Evolutionary conservation across 495 filamentous ascomycete species (phyloP), one percentile per base, ranked within the genome.

Genomic region (Talaromyces stipitatus): DNA sequence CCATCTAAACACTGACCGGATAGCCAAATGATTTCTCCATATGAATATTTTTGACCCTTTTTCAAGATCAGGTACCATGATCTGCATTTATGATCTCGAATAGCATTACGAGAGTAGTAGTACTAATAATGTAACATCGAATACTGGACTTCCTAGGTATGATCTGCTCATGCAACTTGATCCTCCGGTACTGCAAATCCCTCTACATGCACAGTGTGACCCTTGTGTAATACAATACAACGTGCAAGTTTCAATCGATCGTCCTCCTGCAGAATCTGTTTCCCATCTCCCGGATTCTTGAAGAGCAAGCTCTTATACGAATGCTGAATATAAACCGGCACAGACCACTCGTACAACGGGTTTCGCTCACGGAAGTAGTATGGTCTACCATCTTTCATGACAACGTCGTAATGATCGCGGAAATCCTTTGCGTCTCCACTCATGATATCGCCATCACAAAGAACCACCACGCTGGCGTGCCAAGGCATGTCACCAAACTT

Each of bases 401-500:
- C 58, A 2, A 75, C 62, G 2, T 77, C 72, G 50, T 75, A 64
- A 22, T 73, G 75, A 14, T 77, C 70, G 4, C 67, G 67, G 3
- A 73, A 62, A 46, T 78, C 69, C 54, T 66, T 65, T 9, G 68
- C 62, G 50, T 78, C 72, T 6, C 67, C 67, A 0, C 62, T 68
- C 2, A 61, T 61, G 53, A 66, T 73, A 26, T 63, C 60, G 7
- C 72, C 73, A 57, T 78, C 66, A 6, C 23, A 72, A 20, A 12
- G 62, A 66, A 75, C 63, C 24, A 68, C 66, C 20, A 74, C 55
- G n/a, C 61, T 58, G 5, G 67, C 64, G 63, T 80, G 71, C 78
- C 79, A 73, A 4, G 76, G 76, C 0, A 74, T 77, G 16, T 58
- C 61, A 0, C 64, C 64, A 1, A 69, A 52, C 12, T 47, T 47